Evolutionary conservation across 2,329 filamentous ascomycete species (phyloP), one percentile per base, ranked within the genome.

Genomic region (Pochonia chlamydosporia): DNA sequence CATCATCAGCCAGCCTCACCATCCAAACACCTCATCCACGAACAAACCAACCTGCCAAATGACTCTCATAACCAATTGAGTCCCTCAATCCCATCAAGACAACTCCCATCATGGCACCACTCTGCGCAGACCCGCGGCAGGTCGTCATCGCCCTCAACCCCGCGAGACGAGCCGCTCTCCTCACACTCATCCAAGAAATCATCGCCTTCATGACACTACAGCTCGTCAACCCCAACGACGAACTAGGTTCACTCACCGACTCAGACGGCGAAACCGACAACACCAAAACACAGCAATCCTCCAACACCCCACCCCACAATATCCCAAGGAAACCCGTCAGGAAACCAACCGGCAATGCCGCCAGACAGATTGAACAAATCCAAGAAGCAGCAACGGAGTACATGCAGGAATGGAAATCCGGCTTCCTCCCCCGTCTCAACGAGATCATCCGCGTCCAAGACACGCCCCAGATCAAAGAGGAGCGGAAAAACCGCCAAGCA

Each of bases 381-480:
- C 67, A 74, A 20, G 63, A 59, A 23, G 79, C 79, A 5, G 81
- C 86, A 1, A 63, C 93, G 11, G 69, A 74, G 37, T 79, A 87
- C 58, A 88, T 91, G 57, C 82, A 89, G 52, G 78, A 82, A n/a
- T 96, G 90, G 91, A 75, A 82, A 49, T 76, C 80, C 23, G 76
- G 81, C 26, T 82, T 92, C 2, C 72, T 90, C n/a, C 68, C 75
- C 16, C 79, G 84, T 39, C 72, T 95, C 1, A 82, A 81, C 41
- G 85, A 92, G 55, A 78, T 89, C 3, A 67, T 83, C 11, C 71
- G 77, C 11, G 67, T 72, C 3, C 64, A 73, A 10, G 75, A 78
- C 46, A 71, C 71, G 28, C 63, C 63, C 49, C 72, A 71, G 57
- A 72, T 76, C 42, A 55, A 68, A 37, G 70, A 67, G 13, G 73